Evolutionary conservation across 164 flowering plant genomes (phyloP), one percentile per base, ranked within the genome.

Genomic region (Vitis rupestris): DNA sequence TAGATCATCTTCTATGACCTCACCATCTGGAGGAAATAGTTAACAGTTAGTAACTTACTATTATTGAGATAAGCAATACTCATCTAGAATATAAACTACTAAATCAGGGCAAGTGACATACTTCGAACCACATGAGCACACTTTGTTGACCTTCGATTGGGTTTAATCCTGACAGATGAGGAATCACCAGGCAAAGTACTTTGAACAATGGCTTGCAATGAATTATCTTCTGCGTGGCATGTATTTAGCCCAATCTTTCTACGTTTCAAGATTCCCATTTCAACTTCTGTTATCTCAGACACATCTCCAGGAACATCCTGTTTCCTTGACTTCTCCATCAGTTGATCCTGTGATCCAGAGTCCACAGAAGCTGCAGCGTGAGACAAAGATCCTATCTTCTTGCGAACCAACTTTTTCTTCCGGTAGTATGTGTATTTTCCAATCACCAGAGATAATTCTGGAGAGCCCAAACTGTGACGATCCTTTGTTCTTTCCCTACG

Each of bases 401-500:
- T 85, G 64, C 52, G 69, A n/a, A 14, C 56, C 61, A 64, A 62
- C 72, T 78, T 87, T 75, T 81, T 90, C 87, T 87, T 88, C 49
- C 92, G 89, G 74, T 70, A 73, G 76, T 86, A 85, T 23, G 81
- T 86, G 68, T 81, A 76, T 62, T 82, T 83, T 12, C 83, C 86
- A 57, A n/a, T 64, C 64, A 65, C 65, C 11, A 69, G 55, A 66
- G 88, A 69, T 52, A 37, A 53, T 53, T 70, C 70, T 44, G 84
- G 72, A 59, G 76, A 61, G 66, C 68, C 76, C 47, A 59, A 47
- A 68, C 44, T 63, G 15, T 59, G 29, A 30, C 59, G 16, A 59
- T 56, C 65, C 63, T 29, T 78, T 70, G 76, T 68, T 23, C 74
- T 74, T 64, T 83, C 79, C 57, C 30, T 51, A 53, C 50, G 69